These are phyloP conservation scores for Reticulascus tulasneorum DNA, from an alignment of 2,329 filamentous ascomycete genomes.

Conservation along the genomic window DNA sequence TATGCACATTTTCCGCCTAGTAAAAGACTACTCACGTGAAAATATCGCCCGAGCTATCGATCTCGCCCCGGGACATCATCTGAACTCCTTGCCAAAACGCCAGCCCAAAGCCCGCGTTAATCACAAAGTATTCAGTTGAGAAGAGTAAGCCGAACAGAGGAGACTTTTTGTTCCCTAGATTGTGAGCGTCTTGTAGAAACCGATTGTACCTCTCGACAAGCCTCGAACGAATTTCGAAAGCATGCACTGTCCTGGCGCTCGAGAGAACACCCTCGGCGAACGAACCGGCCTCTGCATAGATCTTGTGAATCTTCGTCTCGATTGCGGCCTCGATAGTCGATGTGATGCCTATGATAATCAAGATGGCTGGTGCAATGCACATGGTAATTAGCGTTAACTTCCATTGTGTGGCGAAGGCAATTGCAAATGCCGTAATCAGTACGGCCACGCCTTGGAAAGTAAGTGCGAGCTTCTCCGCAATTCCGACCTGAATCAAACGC, in stretches of 20 bases:
- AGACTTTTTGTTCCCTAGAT: conserved; percentile 32
- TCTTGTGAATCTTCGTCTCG: conserved; percentile 30
- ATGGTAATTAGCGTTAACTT: conserved; percentile 37
- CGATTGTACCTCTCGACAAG: conserved; percentile 34
- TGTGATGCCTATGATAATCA: conserved; percentile 26
- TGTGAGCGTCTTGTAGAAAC: conserved; percentile 31
- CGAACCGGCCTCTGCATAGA: conserved; percentile 27
- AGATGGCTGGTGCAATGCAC: conserved; percentile 25
- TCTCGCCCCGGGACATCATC: conserved; percentile 32
- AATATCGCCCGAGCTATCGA: conserved; percentile 31
- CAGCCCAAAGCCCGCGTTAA: conserved; percentile 38
- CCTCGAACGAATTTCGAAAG: conserved; percentile 35
- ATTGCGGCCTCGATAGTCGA: conserved; percentile 22
- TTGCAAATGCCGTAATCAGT: conserved; percentile 33
- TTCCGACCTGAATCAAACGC: conserved; percentile 36
- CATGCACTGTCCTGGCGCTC: conserved; percentile 36
- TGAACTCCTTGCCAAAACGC: conserved; percentile 42
- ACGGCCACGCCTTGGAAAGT: conserved; percentile 34
- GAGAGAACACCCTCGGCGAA: conserved; percentile 33
- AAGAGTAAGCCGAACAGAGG: conserved; percentile 34
- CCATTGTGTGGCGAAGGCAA: conserved; percentile 37
- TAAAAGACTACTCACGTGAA: conserved; percentile 26
- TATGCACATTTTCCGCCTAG: background rate
- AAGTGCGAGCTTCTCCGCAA: conserved; percentile 35
- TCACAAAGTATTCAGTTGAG: conserved; percentile 33